Conservation (phyloP, 1,284 basidiomycete species). For the Mycosarcoma mackinlayi region DNA sequence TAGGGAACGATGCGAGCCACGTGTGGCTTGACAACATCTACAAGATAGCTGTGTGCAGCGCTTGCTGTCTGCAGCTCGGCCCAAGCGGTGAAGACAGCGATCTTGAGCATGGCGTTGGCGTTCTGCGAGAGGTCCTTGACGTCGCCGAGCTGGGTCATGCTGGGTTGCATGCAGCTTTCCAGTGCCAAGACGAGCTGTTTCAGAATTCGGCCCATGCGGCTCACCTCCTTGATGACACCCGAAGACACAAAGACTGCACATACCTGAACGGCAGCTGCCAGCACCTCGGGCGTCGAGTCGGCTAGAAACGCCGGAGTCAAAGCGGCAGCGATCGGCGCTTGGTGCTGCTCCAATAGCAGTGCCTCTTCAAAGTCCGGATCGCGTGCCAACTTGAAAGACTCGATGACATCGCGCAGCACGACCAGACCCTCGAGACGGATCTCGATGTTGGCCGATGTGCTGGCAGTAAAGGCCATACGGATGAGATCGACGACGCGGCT, state of each 20-base stretch:
- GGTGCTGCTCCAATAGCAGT: constrained; percentile 93
- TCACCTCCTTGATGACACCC: constrained; percentile 90
- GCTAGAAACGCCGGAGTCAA: constrained; percentile 95
- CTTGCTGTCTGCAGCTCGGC: constrained; percentile 89
- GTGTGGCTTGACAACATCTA: constrained; percentile 85
- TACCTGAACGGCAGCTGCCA: constrained; percentile 89
- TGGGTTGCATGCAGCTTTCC: constrained; percentile 78
- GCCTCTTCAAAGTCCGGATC: constrained; percentile 94
- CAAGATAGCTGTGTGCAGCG: constrained; percentile 79
- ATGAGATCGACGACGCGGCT: constrained; percentile 91
- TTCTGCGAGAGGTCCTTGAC: constrained; percentile 88
- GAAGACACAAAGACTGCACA: constrained; percentile 95
- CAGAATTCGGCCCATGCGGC: constrained; percentile 91
- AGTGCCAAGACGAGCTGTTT: constrained; percentile 82
- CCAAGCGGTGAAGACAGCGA: constrained; percentile 94
- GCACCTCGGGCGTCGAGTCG: constrained; percentile 93
- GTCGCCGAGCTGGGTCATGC: constrained; percentile 86
- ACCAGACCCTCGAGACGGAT: constrained; percentile 92
- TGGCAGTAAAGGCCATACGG: constrained; percentile 96
- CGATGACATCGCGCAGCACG: constrained; percentile 90
- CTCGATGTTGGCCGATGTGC: constrained; percentile 92
- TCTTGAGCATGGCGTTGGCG: constrained; percentile 91
- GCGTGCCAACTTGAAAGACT: constrained; percentile 86
- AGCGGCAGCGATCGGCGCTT: constrained; percentile 96
- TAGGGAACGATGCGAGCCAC: constrained; percentile 79